phyloP scores from a whole-genome alignment of 768 basidiomycete genomes.

The Boletellus emodensis region DNA sequence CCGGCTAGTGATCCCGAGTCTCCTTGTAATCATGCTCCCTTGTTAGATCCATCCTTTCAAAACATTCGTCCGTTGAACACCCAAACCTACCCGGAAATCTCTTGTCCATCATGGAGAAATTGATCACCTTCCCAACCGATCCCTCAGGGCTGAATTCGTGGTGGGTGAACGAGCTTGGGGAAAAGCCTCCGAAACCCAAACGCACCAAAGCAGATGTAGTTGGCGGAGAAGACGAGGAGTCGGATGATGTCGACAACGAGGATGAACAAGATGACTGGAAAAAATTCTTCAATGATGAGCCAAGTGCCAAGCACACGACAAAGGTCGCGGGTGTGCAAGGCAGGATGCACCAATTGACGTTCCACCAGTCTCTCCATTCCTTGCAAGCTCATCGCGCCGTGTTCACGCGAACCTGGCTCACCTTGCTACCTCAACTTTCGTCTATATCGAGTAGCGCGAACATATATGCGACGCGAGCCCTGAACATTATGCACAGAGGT shows the following conservation, averaged over 20 bases:
- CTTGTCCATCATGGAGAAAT: constrained; percentile 59
- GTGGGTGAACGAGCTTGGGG: constrained; percentile 71
- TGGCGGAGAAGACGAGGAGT: constrained; percentile 31
- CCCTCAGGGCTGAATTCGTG: constrained; percentile 65
- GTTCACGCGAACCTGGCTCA: constrained; percentile 79
- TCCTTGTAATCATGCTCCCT: constrained; percentile 1
- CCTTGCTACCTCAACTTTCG: constrained; percentile 59
- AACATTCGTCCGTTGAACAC: constrained; percentile 27
- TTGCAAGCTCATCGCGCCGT: constrained; percentile 74
- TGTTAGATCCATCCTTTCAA: constrained; percentile 24
- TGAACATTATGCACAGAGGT: constrained; percentile 78
- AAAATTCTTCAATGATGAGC: constrained; percentile 75
- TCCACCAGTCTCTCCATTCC: constrained; percentile 76
- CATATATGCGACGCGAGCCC: constrained; percentile 47
- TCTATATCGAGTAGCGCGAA: constrained; percentile 27
- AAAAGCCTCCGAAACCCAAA: constrained; percentile 52
- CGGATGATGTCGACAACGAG: constrained; percentile 32
- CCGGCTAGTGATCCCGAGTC: not conserved
- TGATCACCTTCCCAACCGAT: constrained; percentile 73
- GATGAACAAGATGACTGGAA: constrained; percentile 66
- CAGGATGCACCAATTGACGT: constrained; percentile 60
- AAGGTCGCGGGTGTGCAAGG: constrained; percentile 34
- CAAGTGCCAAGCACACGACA: constrained; percentile 34
- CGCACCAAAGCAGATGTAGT: constrained; percentile 39
- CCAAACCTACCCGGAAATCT: constrained; percentile 47